Conservation (phyloP, 2,329 filamentous ascomycete genomes). For the Penicillium crustosum region DNA sequence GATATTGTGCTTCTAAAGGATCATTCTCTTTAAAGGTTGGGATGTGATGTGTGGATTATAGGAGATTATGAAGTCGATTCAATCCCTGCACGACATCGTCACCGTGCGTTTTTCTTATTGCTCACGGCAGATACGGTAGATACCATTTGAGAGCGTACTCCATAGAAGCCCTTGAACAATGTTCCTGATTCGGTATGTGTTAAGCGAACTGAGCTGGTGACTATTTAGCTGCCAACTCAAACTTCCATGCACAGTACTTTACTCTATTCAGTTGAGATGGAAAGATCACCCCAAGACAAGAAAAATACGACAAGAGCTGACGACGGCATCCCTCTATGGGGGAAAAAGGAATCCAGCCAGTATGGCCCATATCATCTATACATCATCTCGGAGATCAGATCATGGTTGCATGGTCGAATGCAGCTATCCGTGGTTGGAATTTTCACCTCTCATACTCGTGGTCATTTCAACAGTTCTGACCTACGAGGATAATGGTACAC, state of each 20-base stretch:
- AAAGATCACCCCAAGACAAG: constrained; percentile 12
- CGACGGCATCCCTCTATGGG: background rate
- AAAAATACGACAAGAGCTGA: constrained; percentile 3
- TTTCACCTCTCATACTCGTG: constrained; percentile 3
- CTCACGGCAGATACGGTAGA: background rate
- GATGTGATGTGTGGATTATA: background rate
- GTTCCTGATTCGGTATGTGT: background rate
- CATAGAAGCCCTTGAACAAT: background rate
- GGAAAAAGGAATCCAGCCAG: background rate
- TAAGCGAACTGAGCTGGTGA: constrained; percentile 11
- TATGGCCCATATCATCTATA: constrained; percentile 2
- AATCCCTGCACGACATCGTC: background rate
- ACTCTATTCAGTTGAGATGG: constrained; percentile 11
- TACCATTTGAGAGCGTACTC: background rate
- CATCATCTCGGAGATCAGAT: constrained; percentile 17
- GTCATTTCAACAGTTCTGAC: background rate
- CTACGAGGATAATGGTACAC: background rate
- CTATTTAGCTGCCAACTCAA: constrained; percentile 11
- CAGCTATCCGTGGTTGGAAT: constrained; percentile 24
- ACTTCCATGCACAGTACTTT: constrained; percentile 6
- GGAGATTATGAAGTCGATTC: background rate
- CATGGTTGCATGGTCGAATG: constrained; percentile 20
- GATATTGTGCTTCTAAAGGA: background rate
- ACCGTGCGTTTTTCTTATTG: background rate
- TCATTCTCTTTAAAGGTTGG: background rate